Evolutionary conservation across 1,139 yeast species (phyloP).

Genomic region (Scheffersomyces quercinus): DNA sequence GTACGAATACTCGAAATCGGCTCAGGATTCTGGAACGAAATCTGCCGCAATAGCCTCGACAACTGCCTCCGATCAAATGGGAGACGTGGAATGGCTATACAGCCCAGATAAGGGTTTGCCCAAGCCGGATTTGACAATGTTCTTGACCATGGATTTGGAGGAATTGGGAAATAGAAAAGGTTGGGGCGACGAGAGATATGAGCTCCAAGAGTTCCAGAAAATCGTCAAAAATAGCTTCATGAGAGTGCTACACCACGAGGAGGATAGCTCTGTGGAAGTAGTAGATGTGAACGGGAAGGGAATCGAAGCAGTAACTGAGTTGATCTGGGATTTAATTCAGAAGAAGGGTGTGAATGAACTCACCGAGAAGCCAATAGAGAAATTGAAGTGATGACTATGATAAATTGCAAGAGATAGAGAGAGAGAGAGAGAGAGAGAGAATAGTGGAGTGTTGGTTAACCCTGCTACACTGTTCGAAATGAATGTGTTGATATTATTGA

Average conservation of each 20-base stretch:
- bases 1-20: conserved; percentile 12
- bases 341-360: conserved; percentile 11
- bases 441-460: no score
- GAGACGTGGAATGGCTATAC: conserved; percentile 72
- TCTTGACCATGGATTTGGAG: conserved; percentile 60
- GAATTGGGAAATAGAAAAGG: conserved; percentile 63
- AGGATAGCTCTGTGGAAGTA: conserved; percentile 37
- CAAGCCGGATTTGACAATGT: conserved; percentile 80
- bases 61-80: conserved; percentile 33
- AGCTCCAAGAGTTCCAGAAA: conserved; percentile 67
- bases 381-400: background rate
- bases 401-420: background rate
- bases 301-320: conserved; percentile 55
- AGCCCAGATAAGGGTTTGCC: conserved; percentile 85
- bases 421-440: no score
- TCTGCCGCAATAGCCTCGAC: conserved; percentile 5
- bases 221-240: conserved; percentile 64
- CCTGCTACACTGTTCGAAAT: no score
- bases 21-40: background rate
- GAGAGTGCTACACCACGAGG: conserved; percentile 37
- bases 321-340: conserved; percentile 28
- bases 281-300: conserved; percentile 60
- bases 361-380: conserved; percentile 16
- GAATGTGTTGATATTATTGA: no score
- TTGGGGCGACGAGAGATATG: conserved; percentile 93